These are phyloP conservation scores for Fusarium torulosum DNA, from an alignment of 2,329 filamentous ascomycete genomes.

Conservation along the genomic window DNA sequence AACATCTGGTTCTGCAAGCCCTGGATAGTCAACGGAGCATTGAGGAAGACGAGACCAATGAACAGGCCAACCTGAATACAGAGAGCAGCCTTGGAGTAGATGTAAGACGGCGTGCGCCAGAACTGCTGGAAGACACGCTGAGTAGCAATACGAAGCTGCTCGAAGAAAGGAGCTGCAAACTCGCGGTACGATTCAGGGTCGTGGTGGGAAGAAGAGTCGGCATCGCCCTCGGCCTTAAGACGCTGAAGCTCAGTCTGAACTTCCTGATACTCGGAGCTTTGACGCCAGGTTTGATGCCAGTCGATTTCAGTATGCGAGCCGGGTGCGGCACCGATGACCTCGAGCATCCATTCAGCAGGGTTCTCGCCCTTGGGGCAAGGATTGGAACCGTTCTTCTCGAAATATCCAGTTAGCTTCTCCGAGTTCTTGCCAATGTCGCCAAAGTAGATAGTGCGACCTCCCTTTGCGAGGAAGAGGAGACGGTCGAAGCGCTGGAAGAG, in stretches of 20 bases:
- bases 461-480: slow-evolving; percentile 61
- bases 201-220: slow-evolving; percentile 45
- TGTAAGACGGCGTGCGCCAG: slow-evolving; percentile 90
- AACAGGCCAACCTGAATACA: slow-evolving; percentile 76
- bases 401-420: slow-evolving; percentile 39
- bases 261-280: slow-evolving; percentile 62
- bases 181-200: slow-evolving; percentile 69
- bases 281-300: slow-evolving; percentile 45
- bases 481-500: slow-evolving; percentile 64
- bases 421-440: slow-evolving; percentile 47
- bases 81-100: slow-evolving; percentile 84
- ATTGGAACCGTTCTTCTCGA: slow-evolving; percentile 38
- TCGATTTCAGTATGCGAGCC: slow-evolving; percentile 42
- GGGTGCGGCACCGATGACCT: slow-evolving; percentile 45
- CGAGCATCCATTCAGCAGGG: slow-evolving; percentile 48
- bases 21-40: slow-evolving; percentile 76
- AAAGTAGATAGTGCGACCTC: slow-evolving; percentile 46
- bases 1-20: slow-evolving; percentile 92
- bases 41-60: slow-evolving; percentile 85
- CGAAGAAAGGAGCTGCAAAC: slow-evolving; percentile 80
- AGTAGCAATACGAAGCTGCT: slow-evolving; percentile 76
- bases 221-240: slow-evolving; percentile 64
- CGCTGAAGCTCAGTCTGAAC: slow-evolving; percentile 67
- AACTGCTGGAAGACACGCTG: slow-evolving; percentile 88
- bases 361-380: slow-evolving; percentile 42